Evolutionary conservation across 805 yeast genomes (phyloP).

Genomic region (Kuraishia ogatae): DNA sequence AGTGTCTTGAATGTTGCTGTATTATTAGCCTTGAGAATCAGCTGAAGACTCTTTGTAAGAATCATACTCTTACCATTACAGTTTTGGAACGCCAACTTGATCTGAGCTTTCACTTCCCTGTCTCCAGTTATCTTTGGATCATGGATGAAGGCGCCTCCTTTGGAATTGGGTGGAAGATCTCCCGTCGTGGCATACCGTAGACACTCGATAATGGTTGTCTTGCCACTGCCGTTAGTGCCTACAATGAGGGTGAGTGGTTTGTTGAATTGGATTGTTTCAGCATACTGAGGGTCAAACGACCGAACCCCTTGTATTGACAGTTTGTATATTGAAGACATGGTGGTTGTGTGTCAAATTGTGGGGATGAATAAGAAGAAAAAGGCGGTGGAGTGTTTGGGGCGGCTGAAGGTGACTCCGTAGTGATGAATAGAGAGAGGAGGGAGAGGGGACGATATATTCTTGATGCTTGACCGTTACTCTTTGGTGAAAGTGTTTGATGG

Average conservation of each 20-base stretch:
- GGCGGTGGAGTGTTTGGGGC: no score
- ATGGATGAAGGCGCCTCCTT: slow-evolving; percentile 92
- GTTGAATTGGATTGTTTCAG: slow-evolving; percentile 84
- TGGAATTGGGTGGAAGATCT: slow-evolving; percentile 88
- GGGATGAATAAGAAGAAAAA: no score
- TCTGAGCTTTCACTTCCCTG: slow-evolving; percentile 78
- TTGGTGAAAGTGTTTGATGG: no score
- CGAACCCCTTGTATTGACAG: slow-evolving; percentile 81
- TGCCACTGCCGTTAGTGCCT: slow-evolving; percentile 95
- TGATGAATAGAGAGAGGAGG: no score
- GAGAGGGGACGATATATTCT: no score
- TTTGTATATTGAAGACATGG: slow-evolving; percentile 39
- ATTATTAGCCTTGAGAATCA: slow-evolving; percentile 51
- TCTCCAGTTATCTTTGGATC: slow-evolving; percentile 81
- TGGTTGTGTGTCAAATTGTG: slow-evolving; percentile 1
- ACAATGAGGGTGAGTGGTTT: slow-evolving; percentile 88
- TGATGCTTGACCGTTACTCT: no score
- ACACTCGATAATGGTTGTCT: slow-evolving; percentile 93
- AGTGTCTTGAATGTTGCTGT: slow-evolving; percentile 74
- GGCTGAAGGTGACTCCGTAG: no score
- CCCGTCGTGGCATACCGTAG: slow-evolving; percentile 93
- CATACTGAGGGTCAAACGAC: slow-evolving; percentile 77
- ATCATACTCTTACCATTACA: slow-evolving; percentile 73
- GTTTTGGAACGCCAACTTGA: slow-evolving; percentile 75
- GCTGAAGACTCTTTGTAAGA: slow-evolving; percentile 76